Evolutionary conservation across 2,329 filamentous ascomycete genomes (phyloP).

Genomic region (Fusarium sacchari): DNA sequence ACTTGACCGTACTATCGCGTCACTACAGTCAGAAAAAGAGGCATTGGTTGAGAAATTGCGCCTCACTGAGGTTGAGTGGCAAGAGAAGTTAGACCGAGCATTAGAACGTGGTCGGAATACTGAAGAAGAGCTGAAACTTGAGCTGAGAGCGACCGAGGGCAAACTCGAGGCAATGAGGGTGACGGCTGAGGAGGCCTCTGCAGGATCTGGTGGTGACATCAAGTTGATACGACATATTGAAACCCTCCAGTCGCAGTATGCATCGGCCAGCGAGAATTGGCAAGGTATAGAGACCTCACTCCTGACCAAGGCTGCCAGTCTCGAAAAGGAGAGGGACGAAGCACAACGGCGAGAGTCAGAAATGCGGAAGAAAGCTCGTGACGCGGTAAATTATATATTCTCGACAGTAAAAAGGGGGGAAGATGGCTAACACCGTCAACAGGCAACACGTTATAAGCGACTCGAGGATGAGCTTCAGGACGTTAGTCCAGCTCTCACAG

Average conservation of each 20-base stretch:
- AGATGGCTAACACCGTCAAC: constrained; percentile 27
- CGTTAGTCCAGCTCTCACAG: constrained; percentile 70
- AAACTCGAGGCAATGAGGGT: constrained; percentile 89
- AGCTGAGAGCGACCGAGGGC: constrained; percentile 81
- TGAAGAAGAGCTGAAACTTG: constrained; percentile 83
- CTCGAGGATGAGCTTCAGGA: constrained; percentile 87
- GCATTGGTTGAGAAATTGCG: constrained; percentile 76
- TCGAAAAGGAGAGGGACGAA: constrained; percentile 94
- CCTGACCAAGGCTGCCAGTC: constrained; percentile 75
- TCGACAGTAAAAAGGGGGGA: neutral
- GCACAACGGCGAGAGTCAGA: constrained; percentile 84
- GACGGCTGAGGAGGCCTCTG: constrained; percentile 88
- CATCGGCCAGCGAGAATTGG: constrained; percentile 96
- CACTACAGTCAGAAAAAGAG: constrained; percentile 82
- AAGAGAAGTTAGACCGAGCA: constrained; percentile 77
- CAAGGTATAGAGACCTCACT: constrained; percentile 92
- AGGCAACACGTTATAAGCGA: constrained; percentile 72
- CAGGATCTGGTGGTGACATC: constrained; percentile 81
- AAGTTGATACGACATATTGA: constrained; percentile 95
- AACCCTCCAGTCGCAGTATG: constrained; percentile 93
- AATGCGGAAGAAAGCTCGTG: constrained; percentile 87
- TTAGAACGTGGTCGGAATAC: constrained; percentile 73
- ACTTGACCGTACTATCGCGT: constrained; percentile 66
- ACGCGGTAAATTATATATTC: constrained; percentile 71
- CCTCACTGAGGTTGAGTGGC: constrained; percentile 75